phyloP scores from a whole-genome alignment of 140 eudicot genomes.

The Flaveria floridana region DNA sequence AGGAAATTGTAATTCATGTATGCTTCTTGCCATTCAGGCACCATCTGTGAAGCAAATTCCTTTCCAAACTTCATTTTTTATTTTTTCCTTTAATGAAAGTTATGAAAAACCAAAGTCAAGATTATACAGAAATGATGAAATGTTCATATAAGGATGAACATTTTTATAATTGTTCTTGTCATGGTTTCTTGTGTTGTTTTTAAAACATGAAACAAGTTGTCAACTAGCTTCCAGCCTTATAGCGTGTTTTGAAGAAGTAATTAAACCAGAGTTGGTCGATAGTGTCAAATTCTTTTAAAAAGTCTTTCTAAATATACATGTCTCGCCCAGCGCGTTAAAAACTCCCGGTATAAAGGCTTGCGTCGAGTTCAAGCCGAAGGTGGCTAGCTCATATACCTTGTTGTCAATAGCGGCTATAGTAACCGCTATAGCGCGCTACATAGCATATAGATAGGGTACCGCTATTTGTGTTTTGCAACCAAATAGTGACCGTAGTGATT shows the following conservation, averaged over 20 bases:
- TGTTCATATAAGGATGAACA: constrained; percentile 6
- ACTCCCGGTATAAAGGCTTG: too few relatives aligned
- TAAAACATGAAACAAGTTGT: not conserved
- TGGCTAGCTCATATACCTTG: too few relatives aligned
- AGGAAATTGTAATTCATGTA: constrained; percentile 69
- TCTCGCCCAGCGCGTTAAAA: too few relatives aligned
- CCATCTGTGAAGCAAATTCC: constrained; percentile 67
- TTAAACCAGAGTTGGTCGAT: constrained; percentile 17
- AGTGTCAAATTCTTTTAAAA: not conserved
- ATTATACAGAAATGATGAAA: not conserved
- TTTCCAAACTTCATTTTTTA: constrained; percentile 66
- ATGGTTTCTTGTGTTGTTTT: not conserved
- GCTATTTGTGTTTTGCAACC: too few relatives aligned
- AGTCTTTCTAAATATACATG: not conserved
- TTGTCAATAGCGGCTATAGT: too few relatives aligned
- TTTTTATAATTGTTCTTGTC: not conserved
- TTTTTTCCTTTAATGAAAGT: not conserved
- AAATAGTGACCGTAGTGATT: too few relatives aligned
- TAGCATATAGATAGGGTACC: too few relatives aligned
- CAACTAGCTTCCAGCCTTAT: constrained; percentile 23
- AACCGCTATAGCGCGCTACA: too few relatives aligned
- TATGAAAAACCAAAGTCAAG: not conserved
- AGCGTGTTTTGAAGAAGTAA: constrained; percentile 7
- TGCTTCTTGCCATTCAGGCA: constrained; percentile 80
- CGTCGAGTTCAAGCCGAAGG: too few relatives aligned